phyloP scores from a whole-genome alignment of 805 yeast genomes.

The Wickerhamomyces strasburgensis region DNA sequence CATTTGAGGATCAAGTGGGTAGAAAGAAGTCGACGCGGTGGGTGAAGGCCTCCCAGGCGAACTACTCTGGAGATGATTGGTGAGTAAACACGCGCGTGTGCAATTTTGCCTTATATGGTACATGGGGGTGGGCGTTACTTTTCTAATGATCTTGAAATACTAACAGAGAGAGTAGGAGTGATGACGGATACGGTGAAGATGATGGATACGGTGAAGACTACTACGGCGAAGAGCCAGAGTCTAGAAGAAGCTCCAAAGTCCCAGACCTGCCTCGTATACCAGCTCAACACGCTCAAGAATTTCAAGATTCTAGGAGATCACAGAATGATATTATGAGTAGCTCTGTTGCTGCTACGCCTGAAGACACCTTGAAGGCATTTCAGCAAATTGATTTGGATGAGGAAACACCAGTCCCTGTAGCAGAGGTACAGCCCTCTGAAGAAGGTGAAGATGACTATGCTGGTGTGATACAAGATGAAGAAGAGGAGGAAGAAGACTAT shows the following conservation, averaged over 20 bases:
- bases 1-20: conserved; percentile 23
- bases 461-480: conserved; percentile 10
- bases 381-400: conserved; percentile 24
- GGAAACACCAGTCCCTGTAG: conserved; percentile 3
- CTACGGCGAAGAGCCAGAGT: neutral
- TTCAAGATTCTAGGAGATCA: neutral
- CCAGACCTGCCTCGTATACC: conserved; percentile 4
- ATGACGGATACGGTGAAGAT: conserved; percentile 15
- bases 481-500: conserved; percentile 21
- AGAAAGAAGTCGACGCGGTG: conserved; percentile 37
- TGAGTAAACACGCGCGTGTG: too few species aligned
- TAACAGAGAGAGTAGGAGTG: conserved; percentile 14
- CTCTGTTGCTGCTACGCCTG: conserved; percentile 5
- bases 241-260: neutral
- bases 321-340: neutral
- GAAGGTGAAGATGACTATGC: conserved; percentile 12
- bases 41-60: conserved; percentile 36
- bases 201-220: conserved; percentile 2
- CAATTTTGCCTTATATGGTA: too few species aligned
- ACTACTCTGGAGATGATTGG: conserved; percentile 40
- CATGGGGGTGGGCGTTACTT: too few species aligned
- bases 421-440: neutral
- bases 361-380: conserved; percentile 5
- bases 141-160: too few species aligned
- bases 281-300: neutral